phyloP scores from a whole-genome alignment of 495 filamentous ascomycete genomes.

The Podospora anserina region DNA sequence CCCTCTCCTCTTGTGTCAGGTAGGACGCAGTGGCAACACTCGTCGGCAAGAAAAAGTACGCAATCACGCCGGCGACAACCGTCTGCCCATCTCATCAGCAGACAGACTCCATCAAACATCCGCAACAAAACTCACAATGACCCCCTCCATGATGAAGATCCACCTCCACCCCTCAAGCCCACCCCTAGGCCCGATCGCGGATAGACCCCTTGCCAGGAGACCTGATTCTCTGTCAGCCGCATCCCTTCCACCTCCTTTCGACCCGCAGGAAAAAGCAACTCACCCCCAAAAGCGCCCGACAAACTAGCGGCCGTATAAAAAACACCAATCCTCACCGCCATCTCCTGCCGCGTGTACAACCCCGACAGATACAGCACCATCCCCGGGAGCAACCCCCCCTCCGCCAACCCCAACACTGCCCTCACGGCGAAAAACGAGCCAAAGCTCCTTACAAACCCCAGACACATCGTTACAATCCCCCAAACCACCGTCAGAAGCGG shows the following conservation, averaged over 20 bases:
- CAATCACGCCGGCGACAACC: slow-evolving; percentile 52
- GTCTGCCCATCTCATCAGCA: slow-evolving; percentile 34
- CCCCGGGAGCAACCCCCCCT: slow-evolving; percentile 51
- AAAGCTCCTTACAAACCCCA: slow-evolving; percentile 75
- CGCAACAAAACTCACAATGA: slow-evolving; percentile 36
- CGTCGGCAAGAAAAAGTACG: slow-evolving; percentile 58
- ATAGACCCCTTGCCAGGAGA: slow-evolving; percentile 43
- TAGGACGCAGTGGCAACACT: slow-evolving; percentile 54
- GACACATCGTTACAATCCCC: slow-evolving; percentile 57
- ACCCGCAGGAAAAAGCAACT: slow-evolving; percentile 17
- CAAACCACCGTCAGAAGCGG: slow-evolving; percentile 54
- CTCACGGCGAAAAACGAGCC: slow-evolving; percentile 70
- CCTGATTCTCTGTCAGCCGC: slow-evolving; percentile 30
- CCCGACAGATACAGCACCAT: slow-evolving; percentile 51
- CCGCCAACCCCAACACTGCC: slow-evolving; percentile 66
- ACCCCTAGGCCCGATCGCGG: slow-evolving; percentile 39
- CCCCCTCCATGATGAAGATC: slow-evolving; percentile 53
- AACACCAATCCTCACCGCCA: slow-evolving; percentile 52
- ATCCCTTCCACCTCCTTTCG: background rate
- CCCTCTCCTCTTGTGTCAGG: slow-evolving; percentile 46
- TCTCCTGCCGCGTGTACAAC: slow-evolving; percentile 48
- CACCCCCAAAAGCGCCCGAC: slow-evolving; percentile 56
- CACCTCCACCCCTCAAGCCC: slow-evolving; percentile 48
- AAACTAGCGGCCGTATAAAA: slow-evolving; percentile 54
- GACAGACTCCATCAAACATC: background rate